These are phyloP conservation scores for Ambrosiella cleistominuta DNA, from an alignment of 2,329 filamentous ascomycete species.

Conservation along the genomic window DNA sequence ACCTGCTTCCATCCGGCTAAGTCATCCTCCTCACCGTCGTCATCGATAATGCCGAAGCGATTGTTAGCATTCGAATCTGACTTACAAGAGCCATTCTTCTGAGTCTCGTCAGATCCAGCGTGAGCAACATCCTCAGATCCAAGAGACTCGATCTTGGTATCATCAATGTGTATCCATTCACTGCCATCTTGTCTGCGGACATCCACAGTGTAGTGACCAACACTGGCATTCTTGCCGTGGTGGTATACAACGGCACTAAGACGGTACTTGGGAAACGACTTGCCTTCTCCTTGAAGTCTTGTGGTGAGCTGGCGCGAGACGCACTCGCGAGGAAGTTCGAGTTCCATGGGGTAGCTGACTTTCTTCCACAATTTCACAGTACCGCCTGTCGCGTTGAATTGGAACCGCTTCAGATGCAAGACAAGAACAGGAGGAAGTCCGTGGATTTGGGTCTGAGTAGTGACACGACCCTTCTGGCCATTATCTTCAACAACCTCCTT, in stretches of 20 bases:
- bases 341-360: conserved; percentile 81
- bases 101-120: conserved; percentile 44
- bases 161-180: conserved; percentile 92
- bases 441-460: conserved; percentile 91
- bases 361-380: conserved; percentile 99
- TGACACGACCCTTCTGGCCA: conserved; percentile 51
- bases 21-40: conserved; percentile 40
- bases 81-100: conserved; percentile 30
- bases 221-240: conserved; percentile 89
- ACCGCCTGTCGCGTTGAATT: conserved; percentile 74
- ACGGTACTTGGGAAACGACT: conserved; percentile 63
- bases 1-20: conserved; percentile 77
- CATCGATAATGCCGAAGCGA: conserved; percentile 41
- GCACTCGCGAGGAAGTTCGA: conserved; percentile 83
- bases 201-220: conserved; percentile 96
- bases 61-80: conserved; percentile 23
- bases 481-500: conserved; percentile 74
- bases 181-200: conserved; percentile 83
- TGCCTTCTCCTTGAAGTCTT: conserved; percentile 43
- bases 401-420: conserved; percentile 90
- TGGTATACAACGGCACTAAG: conserved; percentile 89
- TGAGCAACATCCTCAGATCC: conserved; percentile 78
- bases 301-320: conserved; percentile 61
- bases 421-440: conserved; percentile 81
- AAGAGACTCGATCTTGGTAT: conserved; percentile 75